Evolutionary conservation across 2,329 filamentous ascomycete genomes (phyloP).

Genomic region (Ampelomyces quisqualis): DNA sequence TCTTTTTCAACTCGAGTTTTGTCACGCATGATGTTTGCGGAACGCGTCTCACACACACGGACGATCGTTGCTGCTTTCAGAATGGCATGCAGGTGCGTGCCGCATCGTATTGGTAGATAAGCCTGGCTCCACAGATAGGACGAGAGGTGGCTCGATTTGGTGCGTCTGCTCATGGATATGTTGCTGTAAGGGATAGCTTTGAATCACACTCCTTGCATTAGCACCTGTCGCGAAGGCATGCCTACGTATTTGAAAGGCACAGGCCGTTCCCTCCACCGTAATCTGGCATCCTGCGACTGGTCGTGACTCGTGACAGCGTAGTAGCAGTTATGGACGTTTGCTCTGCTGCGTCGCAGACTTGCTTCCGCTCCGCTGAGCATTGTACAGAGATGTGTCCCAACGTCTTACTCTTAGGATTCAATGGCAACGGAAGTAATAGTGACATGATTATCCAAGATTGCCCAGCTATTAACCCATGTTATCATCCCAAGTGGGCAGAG

Average conservation of each 20-base stretch:
- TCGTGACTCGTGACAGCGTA: not conserved
- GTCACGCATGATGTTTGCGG: not conserved
- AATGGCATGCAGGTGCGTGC: not conserved
- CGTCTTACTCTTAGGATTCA: not conserved
- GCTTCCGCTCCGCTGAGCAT: too few relatives aligned
- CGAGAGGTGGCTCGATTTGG: not conserved
- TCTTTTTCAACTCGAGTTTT: not conserved
- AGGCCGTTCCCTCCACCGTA: too few relatives aligned
- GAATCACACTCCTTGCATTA: not conserved
- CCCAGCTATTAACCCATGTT: not conserved
- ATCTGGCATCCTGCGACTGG: too few relatives aligned
- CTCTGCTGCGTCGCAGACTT: too few relatives aligned
- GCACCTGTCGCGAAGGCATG: not conserved
- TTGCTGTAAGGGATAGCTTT: not conserved
- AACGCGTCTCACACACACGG: conserved; percentile 1
- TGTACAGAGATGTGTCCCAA: not conserved
- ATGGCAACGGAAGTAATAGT: not conserved
- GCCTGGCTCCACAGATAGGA: not conserved
- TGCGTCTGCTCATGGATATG: not conserved
- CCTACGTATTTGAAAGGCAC: too few relatives aligned
- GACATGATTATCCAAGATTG: not conserved
- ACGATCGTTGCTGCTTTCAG: not conserved
- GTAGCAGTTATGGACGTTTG: not conserved
- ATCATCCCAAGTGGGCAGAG: conserved; percentile 4
- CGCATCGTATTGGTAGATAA: not conserved